phyloP scores from a whole-genome alignment of 1,139 yeast genomes.

The Protomyces macrosporus region DNA sequence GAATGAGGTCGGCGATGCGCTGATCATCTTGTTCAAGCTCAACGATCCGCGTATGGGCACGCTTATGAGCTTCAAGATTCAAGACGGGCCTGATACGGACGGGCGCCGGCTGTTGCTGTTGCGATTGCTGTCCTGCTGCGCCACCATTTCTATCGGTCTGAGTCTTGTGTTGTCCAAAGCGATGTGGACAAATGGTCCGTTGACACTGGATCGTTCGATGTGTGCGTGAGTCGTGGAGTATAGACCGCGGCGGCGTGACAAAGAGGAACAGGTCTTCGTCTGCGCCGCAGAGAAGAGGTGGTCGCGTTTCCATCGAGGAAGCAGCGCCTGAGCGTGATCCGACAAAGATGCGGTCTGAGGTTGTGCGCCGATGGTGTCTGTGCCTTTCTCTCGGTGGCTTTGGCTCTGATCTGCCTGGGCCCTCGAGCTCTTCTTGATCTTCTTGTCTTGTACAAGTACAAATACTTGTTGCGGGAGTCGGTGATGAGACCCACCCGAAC shows the following conservation, averaged over 20 bases:
- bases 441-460: no score
- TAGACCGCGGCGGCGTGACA: constrained; percentile 11
- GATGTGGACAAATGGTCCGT: background rate
- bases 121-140: background rate
- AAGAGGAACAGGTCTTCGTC: constrained; percentile 12
- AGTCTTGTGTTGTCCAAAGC: no score
- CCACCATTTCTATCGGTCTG: no score
- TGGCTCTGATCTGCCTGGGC: no score
- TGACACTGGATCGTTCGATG: background rate
- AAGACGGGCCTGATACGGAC: constrained; percentile 16
- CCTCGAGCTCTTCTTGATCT: no score
- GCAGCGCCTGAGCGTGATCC: no score
- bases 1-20: constrained; percentile 10
- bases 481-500: no score
- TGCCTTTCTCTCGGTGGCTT: no score
- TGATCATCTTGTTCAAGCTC: constrained; percentile 22
- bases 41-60: constrained; percentile 4
- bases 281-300: background rate
- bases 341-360: no score
- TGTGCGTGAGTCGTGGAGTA: constrained; percentile 12
- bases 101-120: background rate
- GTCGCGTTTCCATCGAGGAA: background rate
- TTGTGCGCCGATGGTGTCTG: no score
- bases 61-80: constrained; percentile 15
- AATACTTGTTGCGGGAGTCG: no score